Evolutionary conservation across 768 basidiomycete genomes (phyloP).

Genomic region (Cyathus striatus): DNA sequence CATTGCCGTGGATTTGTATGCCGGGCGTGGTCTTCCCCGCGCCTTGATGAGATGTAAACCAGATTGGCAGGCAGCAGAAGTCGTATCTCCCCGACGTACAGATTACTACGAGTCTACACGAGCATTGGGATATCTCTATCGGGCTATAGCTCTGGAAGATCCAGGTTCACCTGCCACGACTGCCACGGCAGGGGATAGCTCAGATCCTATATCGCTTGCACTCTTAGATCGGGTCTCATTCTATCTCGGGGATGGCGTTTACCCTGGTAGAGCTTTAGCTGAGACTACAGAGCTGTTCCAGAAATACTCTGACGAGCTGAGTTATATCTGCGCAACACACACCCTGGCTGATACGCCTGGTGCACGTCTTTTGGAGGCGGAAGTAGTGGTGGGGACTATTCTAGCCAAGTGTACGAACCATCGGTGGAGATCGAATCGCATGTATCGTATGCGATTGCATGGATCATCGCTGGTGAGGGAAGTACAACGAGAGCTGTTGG

Average conservation of each 20-base stretch:
- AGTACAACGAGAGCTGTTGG: conserved; percentile 21
- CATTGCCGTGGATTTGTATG: conserved; percentile 50
- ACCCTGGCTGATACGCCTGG: conserved; percentile 54
- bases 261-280: conserved; percentile 10
- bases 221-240: conserved; percentile 24
- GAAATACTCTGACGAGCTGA: conserved; percentile 58
- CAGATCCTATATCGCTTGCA: conserved; percentile 33
- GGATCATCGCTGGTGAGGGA: conserved; percentile 45
- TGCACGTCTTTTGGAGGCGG: conserved; percentile 60
- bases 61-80: conserved; percentile 71
- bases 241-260: conserved; percentile 14
- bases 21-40: conserved; percentile 36
- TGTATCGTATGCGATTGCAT: conserved; percentile 60
- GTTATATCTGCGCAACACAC: conserved; percentile 67
- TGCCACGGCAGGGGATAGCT: not conserved
- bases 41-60: conserved; percentile 64
- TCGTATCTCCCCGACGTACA: conserved; percentile 42
- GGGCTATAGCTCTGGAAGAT: conserved; percentile 47
- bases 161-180: conserved; percentile 13
- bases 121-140: conserved; percentile 70
- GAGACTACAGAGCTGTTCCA: conserved; percentile 35
- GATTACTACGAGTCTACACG: conserved; percentile 71
- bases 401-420: conserved; percentile 63
- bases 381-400: conserved; percentile 72
- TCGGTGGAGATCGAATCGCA: conserved; percentile 53